Evolutionary conservation across 2,329 filamentous ascomycete species (phyloP).

Genomic region (Fusarium sublunatum): DNA sequence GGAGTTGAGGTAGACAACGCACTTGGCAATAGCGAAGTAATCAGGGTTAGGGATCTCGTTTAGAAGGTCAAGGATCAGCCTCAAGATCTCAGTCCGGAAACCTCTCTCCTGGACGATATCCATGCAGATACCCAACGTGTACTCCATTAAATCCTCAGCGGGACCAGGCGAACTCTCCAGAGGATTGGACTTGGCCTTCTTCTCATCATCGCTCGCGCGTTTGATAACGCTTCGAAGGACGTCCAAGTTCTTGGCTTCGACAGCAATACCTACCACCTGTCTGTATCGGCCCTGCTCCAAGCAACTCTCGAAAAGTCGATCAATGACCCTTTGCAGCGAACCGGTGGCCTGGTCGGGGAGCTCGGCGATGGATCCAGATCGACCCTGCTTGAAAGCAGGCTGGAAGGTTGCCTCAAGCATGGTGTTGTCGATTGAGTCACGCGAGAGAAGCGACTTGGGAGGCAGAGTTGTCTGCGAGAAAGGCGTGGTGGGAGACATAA

Average conservation of each 20-base stretch:
- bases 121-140: conserved; percentile 96
- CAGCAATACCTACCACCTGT: conserved; percentile 95
- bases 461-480: conserved; percentile 95
- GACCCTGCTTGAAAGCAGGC: conserved; percentile 63
- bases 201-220: conserved; percentile 87
- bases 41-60: conserved; percentile 93
- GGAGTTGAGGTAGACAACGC: conserved; percentile 94
- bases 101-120: conserved; percentile 94
- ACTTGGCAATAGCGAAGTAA: conserved; percentile 98
- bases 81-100: conserved; percentile 84
- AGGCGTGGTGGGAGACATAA: conserved; percentile 90
- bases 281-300: conserved; percentile 87
- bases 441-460: conserved; percentile 93
- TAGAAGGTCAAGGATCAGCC: conserved; percentile 92
- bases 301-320: conserved; percentile 91
- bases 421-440: conserved; percentile 75
- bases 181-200: conserved; percentile 69
- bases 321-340: conserved; percentile 83
- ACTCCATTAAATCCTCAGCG: conserved; percentile 95
- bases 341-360: conserved; percentile 77
- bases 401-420: conserved; percentile 70
- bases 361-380: conserved; percentile 71
- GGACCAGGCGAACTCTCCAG: conserved; percentile 65
- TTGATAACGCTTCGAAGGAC: conserved; percentile 88
- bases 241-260: conserved; percentile 92